Conservation (phyloP, 345 rosid species). For the Toxicodendron radicans region DNA sequence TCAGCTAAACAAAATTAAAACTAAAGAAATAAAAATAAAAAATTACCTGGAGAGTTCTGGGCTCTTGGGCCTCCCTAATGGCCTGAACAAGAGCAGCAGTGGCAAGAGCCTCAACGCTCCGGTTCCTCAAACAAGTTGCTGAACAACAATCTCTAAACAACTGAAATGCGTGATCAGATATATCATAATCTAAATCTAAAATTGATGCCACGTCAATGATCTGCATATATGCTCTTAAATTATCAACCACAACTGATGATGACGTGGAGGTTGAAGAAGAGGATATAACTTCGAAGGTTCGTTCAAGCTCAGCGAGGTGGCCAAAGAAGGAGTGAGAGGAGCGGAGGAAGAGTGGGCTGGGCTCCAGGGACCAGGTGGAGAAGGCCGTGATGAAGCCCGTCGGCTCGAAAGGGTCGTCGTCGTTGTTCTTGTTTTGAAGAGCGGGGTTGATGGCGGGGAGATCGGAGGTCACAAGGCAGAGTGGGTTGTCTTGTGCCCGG, state of each 20-base stretch:
- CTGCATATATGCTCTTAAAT: constrained; percentile 92
- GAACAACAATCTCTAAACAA: constrained; percentile 91
- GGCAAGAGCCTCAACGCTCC: constrained; percentile 90
- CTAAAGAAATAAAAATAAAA: background rate
- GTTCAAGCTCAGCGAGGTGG: constrained; percentile 89
- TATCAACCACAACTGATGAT: constrained; percentile 75
- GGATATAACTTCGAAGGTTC: constrained; percentile 64
- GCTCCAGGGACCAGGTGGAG: constrained; percentile 86
- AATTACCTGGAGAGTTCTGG: constrained; percentile 85
- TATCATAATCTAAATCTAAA: constrained; percentile 70
- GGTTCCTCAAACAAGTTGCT: constrained; percentile 89
- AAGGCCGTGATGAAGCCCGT: constrained; percentile 86
- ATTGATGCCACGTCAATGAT: constrained; percentile 91
- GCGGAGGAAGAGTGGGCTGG: constrained; percentile 69
- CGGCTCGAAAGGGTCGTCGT: constrained; percentile 76
- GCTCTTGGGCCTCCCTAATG: constrained; percentile 95
- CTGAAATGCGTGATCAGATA: constrained; percentile 85
- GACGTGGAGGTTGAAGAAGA: constrained; percentile 43
- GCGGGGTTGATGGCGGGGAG: constrained; percentile 48
- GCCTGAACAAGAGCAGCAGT: constrained; percentile 96
- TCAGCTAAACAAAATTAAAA: background rate
- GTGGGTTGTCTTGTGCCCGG: constrained; percentile 86
- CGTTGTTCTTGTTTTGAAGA: constrained; percentile 33
- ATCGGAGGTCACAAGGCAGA: constrained; percentile 83
- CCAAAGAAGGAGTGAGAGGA: constrained; percentile 79